Evolutionary conservation across 352 stramenopile genomes (phyloP), one percentile per base, ranked within the genome.

Genomic region (Phytophthora syringae): DNA sequence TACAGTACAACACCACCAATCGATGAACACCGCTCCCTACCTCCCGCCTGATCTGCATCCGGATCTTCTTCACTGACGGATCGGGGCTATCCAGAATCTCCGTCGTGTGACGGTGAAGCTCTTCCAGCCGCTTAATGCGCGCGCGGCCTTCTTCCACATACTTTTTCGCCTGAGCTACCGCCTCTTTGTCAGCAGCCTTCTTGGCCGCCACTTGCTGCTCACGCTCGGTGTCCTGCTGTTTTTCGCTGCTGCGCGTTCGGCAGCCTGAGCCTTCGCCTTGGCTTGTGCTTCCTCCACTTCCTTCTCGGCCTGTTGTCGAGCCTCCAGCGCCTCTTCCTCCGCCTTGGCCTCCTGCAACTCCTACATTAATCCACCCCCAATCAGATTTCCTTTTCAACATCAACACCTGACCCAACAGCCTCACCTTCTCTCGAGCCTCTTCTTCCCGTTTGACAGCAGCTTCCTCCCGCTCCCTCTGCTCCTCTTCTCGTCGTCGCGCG

Each of bases 1-100:
- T 24, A 48, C 21, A 62, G 7, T 5, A 50, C n/a, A n/a, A n/a
- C n/a, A n/a, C n/a, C n/a, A 32, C 30, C 37, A 20, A 32, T 34
- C 18, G 11, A 21, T 43, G 18, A 13, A 22, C 43, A 24, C 50
- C 15, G 47, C 27, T 28, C 34, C 13, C 20, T 20, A 89, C 84
- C 72, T 92, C 69, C 5, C 81, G 70, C 54, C 81, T 81, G 49
- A 94, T 90, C 22, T 90, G 77, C 50, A 94, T 75, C 43, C 86
- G 84, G 22, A 89, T 79, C 28, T 72, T 70, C 70, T 94, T 94
- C 52, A 90, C 72, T 2, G 60, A 30, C 12, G 74, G 72, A 42
- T 92, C 75, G 11, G 64, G 55, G 36, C 59, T 86, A 16, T 74
- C 77, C 4, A 88, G 64, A 21, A 94, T 90, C 45, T 79, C 65